Base-by-base conservation (phyloP, 2,329 filamentous ascomycete species). In the Tricladium varicosporioides region DNA sequence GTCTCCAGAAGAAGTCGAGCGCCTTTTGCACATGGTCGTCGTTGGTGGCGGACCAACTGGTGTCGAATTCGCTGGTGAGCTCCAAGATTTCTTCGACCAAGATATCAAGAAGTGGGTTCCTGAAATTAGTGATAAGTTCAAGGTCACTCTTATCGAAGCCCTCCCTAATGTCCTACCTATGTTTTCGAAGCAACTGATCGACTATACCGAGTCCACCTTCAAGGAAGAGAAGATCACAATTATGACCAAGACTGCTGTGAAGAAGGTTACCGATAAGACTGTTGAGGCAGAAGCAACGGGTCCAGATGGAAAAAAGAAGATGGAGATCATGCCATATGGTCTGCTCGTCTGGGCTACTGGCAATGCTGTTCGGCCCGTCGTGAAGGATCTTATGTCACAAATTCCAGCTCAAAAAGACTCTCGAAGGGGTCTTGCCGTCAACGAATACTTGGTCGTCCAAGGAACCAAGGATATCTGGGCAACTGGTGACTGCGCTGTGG, bases 141-240 rank as follows among this genome's bases (percentile, higher is more conserved):
- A 92, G 75, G 93, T 99, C 63, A 99, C 94, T 57, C 86, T 99
- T 48, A 93, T 99, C 65, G 94, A 99, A 79, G 94, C 94, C 60
- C 85, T 99, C 33, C 94, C 94, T 68, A 97, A 95, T 74, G 92
- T 96, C 52, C 84, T 99, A 64, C 94, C 94, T 69, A 96, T 92
- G 82, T 99, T 99, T 83, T 96, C 91, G 74, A 97, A 97, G 84
- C 92, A 96, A 76, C 82, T 99, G 70, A 97, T 99, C 71, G 94
- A 99, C 71, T 99, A 99, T 82, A 99, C 94, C 67, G 94, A 99
- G 79, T 93, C 92, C 76, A 97, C 93, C 48, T 95, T 99, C 80
- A 94, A 96, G 78, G 94, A 99, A 80, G 94, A 99, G 77, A 92
- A 92, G 72, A 99, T 99, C 72, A 87, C 91, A 67, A 96, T 99